phyloP scores from a whole-genome alignment of 129 eudicot genomes.

The Saussurea involucrata region DNA sequence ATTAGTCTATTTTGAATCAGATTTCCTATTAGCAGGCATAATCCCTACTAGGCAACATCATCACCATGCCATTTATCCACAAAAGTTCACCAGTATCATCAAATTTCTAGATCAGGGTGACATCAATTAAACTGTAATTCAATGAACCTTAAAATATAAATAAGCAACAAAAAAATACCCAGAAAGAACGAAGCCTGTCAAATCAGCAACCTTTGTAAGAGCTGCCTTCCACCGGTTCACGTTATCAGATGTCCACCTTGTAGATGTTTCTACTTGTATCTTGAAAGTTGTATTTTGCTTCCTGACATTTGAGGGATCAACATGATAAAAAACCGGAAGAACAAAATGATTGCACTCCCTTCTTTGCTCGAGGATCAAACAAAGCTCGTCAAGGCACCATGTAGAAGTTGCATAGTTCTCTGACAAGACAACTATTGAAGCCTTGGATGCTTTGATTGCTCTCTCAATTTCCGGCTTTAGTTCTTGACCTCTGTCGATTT shows the following conservation, averaged over 20 bases:
- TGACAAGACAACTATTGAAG: slow-evolving; percentile 3
- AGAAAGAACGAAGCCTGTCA: not conserved
- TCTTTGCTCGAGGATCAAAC: not conserved
- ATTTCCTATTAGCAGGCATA: too few relatives aligned
- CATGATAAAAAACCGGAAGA: not conserved
- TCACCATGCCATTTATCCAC: not conserved
- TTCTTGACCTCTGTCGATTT: not conserved
- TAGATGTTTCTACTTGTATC: not conserved
- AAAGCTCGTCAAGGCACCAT: slow-evolving; percentile 12
- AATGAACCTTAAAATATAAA: not conserved
- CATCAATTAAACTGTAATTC: not conserved
- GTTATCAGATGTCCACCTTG: not conserved
- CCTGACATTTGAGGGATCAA: not conserved
- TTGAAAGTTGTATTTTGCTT: not conserved
- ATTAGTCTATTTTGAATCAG: too few relatives aligned
- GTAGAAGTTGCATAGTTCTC: slow-evolving; percentile 4
- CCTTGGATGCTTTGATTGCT: slow-evolving; percentile 11
- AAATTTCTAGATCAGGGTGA: not conserved
- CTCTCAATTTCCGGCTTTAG: not conserved
- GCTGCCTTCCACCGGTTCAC: not conserved
- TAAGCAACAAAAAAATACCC: not conserved
- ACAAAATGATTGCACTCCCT: not conserved
- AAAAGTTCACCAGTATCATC: not conserved
- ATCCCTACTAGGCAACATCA: too few relatives aligned
- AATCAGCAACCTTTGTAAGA: not conserved